phyloP scores from a whole-genome alignment of 2,329 filamentous ascomycete genomes.

The Colletotrichum sp. region DNA sequence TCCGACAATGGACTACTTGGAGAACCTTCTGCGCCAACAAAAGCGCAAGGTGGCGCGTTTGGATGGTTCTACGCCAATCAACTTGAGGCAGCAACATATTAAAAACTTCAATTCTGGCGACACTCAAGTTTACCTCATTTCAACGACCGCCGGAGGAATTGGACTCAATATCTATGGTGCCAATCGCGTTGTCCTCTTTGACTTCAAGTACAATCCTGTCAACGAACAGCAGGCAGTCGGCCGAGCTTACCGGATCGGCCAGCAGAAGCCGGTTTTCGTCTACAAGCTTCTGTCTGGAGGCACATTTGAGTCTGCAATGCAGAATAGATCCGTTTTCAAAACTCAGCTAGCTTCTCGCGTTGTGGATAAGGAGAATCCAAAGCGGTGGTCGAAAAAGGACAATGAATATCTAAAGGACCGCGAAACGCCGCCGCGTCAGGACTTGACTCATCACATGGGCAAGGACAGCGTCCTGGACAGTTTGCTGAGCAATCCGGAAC shows the following conservation, averaged over 20 bases:
- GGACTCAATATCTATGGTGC: conserved; percentile 86
- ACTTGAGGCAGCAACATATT: conserved; percentile 64
- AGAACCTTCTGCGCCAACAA: conserved; percentile 56
- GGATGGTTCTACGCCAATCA: conserved; percentile 67
- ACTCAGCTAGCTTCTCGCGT: conserved; percentile 79
- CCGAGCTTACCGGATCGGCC: conserved; percentile 84
- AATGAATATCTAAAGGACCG: conserved; percentile 50
- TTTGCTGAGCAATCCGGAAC: conserved; percentile 42
- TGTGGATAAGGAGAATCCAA: conserved; percentile 81
- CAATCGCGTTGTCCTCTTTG: conserved; percentile 86
- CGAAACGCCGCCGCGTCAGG: conserved; percentile 52
- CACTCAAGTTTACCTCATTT: conserved; percentile 76
- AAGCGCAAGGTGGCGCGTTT: conserved; percentile 61
- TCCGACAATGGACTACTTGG: conserved; percentile 72
- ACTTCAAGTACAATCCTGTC: conserved; percentile 81
- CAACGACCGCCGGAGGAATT: conserved; percentile 80
- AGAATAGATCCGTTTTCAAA: conserved; percentile 82
- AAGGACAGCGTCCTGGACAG: conserved; percentile 68
- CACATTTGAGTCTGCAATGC: conserved; percentile 77
- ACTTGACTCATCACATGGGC: conserved; percentile 58
- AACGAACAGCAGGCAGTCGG: conserved; percentile 88
- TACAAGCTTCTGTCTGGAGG: conserved; percentile 82
- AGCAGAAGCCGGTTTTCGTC: conserved; percentile 80
- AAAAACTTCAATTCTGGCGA: conserved; percentile 70
- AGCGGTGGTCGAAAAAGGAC: conserved; percentile 62